Evolutionary conservation across 148 eudicot species (phyloP), one percentile per base, ranked within the genome.

Genomic region (Heliosperma pusillum): DNA sequence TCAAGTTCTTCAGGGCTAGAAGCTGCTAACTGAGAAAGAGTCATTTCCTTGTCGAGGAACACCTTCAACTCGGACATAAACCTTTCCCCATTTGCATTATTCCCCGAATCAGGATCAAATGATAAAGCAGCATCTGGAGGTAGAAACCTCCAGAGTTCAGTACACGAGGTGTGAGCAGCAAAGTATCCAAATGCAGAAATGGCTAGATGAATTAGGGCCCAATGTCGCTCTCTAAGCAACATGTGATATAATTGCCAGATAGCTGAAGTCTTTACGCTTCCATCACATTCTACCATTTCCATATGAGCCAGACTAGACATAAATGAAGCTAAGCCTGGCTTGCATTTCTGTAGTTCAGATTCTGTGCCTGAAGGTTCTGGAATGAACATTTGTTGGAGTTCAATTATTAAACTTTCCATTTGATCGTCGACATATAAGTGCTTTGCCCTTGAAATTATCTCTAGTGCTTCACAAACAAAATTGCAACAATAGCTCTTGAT

Each of bases 121-220:
- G 98, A 92, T 66, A 94, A 88, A 77, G 97, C 96, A 21, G 98
- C 97, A 80, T 90, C 88, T 53, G 80, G 73, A 8, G 98, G 98
- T 33, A 94, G 87, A 77, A 90, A 94, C 80, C 91, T 92, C 98
- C 98, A 94, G 30, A 94, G 85, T 72, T 92, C 84, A 70, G 72
- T 77, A 82, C 98, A 94, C 20, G 85, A 70, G 74, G 96, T 94
- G 13, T 90, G 96, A 50, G 90, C 96, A 63, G 98, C 97, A 80
- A 94, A 94, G 80, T 87, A 85, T 24, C 96, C 96, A 70, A 94
- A 94, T 61, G 97, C 87, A 69, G 91, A 72, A 55, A 88, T 74
- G 17, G 91, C 87, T 26, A 91, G 82, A 81, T 92, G 92, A 77
- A 81, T 88, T 44, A 92, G 83, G 57, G 97, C 98, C 98, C 98